Percentiles rank a stretch among this genome's conserved stretches.
Evolutionary conservation across 257 asterid species (phyloP).

Genomic region (Primulina huaijiensis): DNA sequence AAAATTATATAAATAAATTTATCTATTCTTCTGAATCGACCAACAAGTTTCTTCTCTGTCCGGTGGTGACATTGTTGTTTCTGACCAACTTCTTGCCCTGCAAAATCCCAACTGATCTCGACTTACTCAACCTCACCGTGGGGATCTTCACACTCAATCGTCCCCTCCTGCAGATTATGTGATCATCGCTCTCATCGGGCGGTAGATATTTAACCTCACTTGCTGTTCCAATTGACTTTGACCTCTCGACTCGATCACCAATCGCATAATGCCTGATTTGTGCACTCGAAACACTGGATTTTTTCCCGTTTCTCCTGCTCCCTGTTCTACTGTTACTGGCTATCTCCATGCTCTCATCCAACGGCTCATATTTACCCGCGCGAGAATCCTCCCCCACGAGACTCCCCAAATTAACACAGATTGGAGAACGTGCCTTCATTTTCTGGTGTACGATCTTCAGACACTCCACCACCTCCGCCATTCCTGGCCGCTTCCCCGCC

Average conservation of each 20-base stretch:
- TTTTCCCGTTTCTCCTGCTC: slow-evolving; percentile 56
- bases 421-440: slow-evolving; percentile 25
- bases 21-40: slow-evolving; percentile 35
- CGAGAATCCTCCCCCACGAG: slow-evolving; percentile 34
- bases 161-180: slow-evolving; percentile 26
- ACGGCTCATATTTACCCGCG: slow-evolving; percentile 40
- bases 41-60: slow-evolving; percentile 28
- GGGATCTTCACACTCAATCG: slow-evolving; percentile 55
- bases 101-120: slow-evolving; percentile 66
- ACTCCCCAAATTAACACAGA: slow-evolving; percentile 40
- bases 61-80: slow-evolving; percentile 20
- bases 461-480: slow-evolving; percentile 69
- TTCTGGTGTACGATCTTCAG: slow-evolving; percentile 43
- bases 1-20: background rate
- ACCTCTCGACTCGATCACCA: slow-evolving; percentile 40
- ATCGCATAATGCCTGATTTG: slow-evolving; percentile 20
- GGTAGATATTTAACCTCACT: slow-evolving; percentile 43
- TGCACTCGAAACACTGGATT: slow-evolving; percentile 40
- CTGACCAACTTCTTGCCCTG: slow-evolving; percentile 36
- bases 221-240: slow-evolving; percentile 63
- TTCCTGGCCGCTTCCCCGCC: slow-evolving; percentile 65
- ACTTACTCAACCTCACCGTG: slow-evolving; percentile 54
- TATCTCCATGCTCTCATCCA: slow-evolving; percentile 58
- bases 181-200: slow-evolving; percentile 29
- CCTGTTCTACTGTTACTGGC: slow-evolving; percentile 33